These are phyloP conservation scores for Suillus variegatus DNA, from an alignment of 768 basidiomycete genomes.

Conservation along the genomic window DNA sequence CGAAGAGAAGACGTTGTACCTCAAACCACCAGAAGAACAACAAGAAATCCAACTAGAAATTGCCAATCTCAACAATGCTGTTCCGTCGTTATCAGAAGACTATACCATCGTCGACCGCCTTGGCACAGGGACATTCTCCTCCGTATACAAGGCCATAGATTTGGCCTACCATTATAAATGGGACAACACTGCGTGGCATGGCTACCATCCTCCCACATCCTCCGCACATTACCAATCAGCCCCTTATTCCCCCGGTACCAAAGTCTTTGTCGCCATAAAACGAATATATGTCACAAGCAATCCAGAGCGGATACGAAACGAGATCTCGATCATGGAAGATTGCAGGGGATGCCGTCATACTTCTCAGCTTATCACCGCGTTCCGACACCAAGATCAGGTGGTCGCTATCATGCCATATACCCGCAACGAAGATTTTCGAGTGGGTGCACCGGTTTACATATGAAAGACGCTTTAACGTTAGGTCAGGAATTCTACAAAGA, in stretches of 20 bases:
- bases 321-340: constrained; percentile 86
- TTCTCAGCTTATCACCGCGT: constrained; percentile 93
- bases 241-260: constrained; percentile 41
- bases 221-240: constrained; percentile 66
- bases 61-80: constrained; percentile 58
- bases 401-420: constrained; percentile 95
- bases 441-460: constrained; percentile 41
- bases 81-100: constrained; percentile 63
- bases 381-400: constrained; percentile 88
- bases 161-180: constrained; percentile 70
- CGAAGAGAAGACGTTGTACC: constrained; percentile 60
- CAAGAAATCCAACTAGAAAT: constrained; percentile 80
- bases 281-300: constrained; percentile 96
- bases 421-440: constrained; percentile 89
- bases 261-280: constrained; percentile 90
- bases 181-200: constrained; percentile 77
- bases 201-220: constrained; percentile 59
- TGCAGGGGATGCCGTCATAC: constrained; percentile 84
- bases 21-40: constrained; percentile 66
- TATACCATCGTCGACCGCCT: constrained; percentile 88
- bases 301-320: constrained; percentile 90
- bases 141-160: constrained; percentile 98
- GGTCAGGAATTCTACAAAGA: constrained; percentile 73
- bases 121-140: constrained; percentile 97
- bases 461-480: constrained; percentile 10